A percentile compares a stretch with the other conserved stretches of the same genome.
These are phyloP conservation scores for Pezicula radicicola DNA, from an alignment of 2,329 filamentous ascomycete species.

Conservation along the genomic window DNA sequence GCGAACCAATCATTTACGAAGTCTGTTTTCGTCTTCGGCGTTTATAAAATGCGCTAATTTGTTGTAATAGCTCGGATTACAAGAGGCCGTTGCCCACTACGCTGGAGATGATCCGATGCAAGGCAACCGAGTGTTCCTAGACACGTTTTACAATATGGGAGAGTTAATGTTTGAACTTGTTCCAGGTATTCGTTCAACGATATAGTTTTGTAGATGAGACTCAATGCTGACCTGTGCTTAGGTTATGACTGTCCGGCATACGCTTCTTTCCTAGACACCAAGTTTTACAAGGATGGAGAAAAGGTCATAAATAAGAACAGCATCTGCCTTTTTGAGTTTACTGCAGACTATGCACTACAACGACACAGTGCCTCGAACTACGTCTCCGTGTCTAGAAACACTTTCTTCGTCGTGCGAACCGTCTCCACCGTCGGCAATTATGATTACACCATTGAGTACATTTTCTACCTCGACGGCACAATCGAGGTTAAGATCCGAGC, in stretches of 20 bases:
- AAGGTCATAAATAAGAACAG: conserved; percentile 31
- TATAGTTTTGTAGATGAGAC: not conserved
- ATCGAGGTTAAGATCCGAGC: conserved; percentile 42
- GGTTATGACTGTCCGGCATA: conserved; percentile 26
- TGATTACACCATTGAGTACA: conserved; percentile 37
- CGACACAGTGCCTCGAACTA: conserved; percentile 30
- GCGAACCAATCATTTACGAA: conserved; percentile 50
- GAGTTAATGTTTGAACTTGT: conserved; percentile 23
- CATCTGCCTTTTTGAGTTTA: conserved; percentile 42
- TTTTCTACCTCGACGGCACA: conserved; percentile 37
- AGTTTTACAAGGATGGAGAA: conserved; percentile 14
- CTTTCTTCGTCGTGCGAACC: conserved; percentile 32
- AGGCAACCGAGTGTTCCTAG: conserved; percentile 21
- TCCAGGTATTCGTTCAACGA: conserved; percentile 4
- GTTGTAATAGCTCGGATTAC: conserved; percentile 14
- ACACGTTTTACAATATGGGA: conserved; percentile 29
- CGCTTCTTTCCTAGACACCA: conserved; percentile 23
- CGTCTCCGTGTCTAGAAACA: conserved; percentile 21
- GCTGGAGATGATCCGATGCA: conserved; percentile 23
- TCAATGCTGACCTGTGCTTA: not conserved
- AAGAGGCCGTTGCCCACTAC: conserved; percentile 37
- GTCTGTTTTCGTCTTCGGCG: conserved; percentile 38
- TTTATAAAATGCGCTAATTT: too few relatives aligned
- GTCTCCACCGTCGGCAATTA: conserved; percentile 40
- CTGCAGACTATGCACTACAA: conserved; percentile 32